Evolutionary conservation across 169 alveolate genomes (phyloP).

Genomic region (Eimeria tenella): DNA sequence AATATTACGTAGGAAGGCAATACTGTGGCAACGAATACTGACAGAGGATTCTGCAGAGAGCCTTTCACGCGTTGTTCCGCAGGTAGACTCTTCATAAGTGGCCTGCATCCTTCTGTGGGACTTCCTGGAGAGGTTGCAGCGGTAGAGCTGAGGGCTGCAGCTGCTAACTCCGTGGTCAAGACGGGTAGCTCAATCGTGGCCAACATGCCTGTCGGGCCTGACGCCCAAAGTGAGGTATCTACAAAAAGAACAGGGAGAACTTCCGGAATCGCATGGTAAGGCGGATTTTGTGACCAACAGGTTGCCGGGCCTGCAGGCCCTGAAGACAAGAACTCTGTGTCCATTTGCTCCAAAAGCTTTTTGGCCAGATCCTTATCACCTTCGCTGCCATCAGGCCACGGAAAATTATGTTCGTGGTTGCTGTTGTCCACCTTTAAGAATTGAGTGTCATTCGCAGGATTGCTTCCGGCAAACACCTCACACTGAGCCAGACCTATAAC

Average conservation of each 20-base stretch:
- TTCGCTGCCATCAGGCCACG: slow-evolving; percentile 74
- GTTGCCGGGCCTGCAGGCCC: not conserved
- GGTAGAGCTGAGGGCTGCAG: not conserved
- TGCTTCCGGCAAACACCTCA: not conserved
- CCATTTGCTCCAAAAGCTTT: slow-evolving; percentile 40
- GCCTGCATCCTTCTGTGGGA: not conserved
- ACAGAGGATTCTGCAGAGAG: slow-evolving; percentile 68
- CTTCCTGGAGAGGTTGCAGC: not conserved
- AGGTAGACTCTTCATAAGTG: slow-evolving; percentile 22
- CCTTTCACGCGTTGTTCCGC: slow-evolving; percentile 70
- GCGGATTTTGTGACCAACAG: slow-evolving; percentile 28
- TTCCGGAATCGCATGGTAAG: not conserved
- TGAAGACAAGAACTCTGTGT: not conserved
- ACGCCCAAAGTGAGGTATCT: slow-evolving; percentile 66
- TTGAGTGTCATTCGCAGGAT: not conserved
- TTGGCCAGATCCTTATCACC: slow-evolving; percentile 61
- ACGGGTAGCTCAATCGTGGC: slow-evolving; percentile 25
- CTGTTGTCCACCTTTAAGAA: not conserved
- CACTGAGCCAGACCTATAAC: not conserved
- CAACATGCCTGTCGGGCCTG: slow-evolving; percentile 8
- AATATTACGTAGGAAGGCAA: not conserved
- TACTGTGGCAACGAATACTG: not conserved
- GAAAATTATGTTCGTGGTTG: not conserved
- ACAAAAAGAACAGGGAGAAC: slow-evolving; percentile 52
- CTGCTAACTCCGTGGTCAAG: not conserved